Evolutionary conservation across 2,329 filamentous ascomycete species (phyloP).

Genomic region (Pseudogymnoascus sp.): DNA sequence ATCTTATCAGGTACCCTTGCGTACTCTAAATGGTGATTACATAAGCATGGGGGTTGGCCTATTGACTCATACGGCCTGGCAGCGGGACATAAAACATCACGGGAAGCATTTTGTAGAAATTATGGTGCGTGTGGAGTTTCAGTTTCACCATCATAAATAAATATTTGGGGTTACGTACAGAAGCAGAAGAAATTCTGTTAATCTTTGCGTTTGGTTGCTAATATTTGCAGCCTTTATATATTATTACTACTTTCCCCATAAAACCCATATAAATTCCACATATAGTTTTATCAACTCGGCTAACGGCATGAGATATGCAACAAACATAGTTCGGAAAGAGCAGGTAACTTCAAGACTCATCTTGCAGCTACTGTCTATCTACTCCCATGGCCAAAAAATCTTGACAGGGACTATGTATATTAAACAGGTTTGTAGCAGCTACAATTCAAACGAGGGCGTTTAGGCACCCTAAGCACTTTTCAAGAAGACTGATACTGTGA

Average conservation of each 20-base stretch:
- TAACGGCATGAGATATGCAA: neutral
- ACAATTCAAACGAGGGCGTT: neutral
- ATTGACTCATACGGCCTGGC: slow-evolving; percentile 3
- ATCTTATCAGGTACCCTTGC: slow-evolving; percentile 7
- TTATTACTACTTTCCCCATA: neutral
- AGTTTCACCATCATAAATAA: neutral
- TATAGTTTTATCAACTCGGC: neutral
- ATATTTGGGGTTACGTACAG: neutral
- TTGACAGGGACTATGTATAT: neutral
- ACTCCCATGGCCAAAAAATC: neutral
- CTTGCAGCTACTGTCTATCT: neutral
- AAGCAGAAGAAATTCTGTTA: neutral
- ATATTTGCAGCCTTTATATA: neutral
- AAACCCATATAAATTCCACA: neutral
- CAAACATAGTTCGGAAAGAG: neutral
- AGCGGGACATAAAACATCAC: neutral
- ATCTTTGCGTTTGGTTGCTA: neutral
- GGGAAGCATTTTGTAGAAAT: neutral
- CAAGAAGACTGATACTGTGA: neutral
- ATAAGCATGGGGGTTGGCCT: neutral
- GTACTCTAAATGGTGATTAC: neutral
- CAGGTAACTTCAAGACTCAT: neutral
- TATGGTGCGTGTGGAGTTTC: neutral
- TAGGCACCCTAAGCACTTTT: neutral
- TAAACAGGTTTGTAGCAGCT: neutral